These are phyloP conservation scores for Podospora conica DNA, from an alignment of 495 filamentous ascomycete genomes.

Conservation along the genomic window DNA sequence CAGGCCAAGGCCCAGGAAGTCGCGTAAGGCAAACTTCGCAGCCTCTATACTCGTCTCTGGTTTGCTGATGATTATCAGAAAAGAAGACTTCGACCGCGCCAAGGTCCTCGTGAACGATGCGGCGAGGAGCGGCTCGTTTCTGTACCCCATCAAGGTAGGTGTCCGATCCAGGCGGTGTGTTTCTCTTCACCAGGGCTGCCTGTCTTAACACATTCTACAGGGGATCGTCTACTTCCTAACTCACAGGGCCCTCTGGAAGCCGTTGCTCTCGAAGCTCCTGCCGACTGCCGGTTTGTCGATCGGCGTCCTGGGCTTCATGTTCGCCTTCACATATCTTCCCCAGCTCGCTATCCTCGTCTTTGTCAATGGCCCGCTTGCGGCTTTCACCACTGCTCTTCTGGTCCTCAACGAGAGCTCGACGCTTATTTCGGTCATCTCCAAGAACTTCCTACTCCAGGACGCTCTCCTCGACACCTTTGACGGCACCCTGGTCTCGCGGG, in stretches of 20 bases:
- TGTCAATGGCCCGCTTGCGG: conserved; percentile 79
- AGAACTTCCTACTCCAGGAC: conserved; percentile 70
- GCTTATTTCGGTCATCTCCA: conserved; percentile 66
- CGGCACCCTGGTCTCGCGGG: conserved; percentile 58
- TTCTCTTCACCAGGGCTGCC: neutral
- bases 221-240: conserved; percentile 70
- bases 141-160: conserved; percentile 76
- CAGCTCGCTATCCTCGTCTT: conserved; percentile 76
- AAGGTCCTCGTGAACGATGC: conserved; percentile 53
- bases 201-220: conserved; percentile 35
- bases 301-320: conserved; percentile 66
- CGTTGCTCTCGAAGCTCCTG: conserved; percentile 60
- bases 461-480: conserved; percentile 89
- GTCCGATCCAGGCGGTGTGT: neutral
- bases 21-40: conserved; percentile 31
- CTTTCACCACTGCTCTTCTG: conserved; percentile 67
- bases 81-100: conserved; percentile 53
- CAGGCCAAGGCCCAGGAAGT: conserved; percentile 45
- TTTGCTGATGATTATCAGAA: conserved; percentile 24
- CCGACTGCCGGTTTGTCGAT: conserved; percentile 66
- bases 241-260: conserved; percentile 59
- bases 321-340: conserved; percentile 84
- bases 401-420: conserved; percentile 77
- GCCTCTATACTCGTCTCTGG: neutral
- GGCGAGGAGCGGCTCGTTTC: conserved; percentile 65